phyloP scores from a whole-genome alignment of 345 rosid species.

The Boechera retrofracta region DNA sequence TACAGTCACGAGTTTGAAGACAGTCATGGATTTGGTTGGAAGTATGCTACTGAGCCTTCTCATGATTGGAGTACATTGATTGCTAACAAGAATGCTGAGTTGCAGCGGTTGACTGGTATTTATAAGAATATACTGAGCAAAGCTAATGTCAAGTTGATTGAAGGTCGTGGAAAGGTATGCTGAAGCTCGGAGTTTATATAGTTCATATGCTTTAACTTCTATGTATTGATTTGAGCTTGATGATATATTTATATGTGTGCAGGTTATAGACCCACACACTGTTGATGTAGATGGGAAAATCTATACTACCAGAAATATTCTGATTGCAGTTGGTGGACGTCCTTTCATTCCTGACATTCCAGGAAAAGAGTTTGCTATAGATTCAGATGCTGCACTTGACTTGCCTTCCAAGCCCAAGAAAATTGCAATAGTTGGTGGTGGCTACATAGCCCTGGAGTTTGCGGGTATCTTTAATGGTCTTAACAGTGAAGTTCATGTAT shows the following conservation, averaged over 20 bases:
- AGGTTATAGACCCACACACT: conserved; percentile 89
- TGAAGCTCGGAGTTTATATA: conserved; percentile 3
- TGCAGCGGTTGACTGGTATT: conserved; percentile 86
- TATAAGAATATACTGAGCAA: conserved; percentile 77
- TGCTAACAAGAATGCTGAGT: conserved; percentile 91
- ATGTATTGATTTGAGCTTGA: conserved; percentile 30
- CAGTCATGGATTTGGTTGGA: conserved; percentile 94
- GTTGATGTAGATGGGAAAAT: conserved; percentile 86
- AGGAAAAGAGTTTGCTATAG: conserved; percentile 81
- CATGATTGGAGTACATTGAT: conserved; percentile 96
- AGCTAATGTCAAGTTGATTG: conserved; percentile 73
- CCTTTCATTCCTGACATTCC: conserved; percentile 93
- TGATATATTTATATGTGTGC: conserved; percentile 13
- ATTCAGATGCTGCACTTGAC: conserved; percentile 98
- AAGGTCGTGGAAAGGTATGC: conserved; percentile 96
- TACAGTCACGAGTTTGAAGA: conserved; percentile 91
- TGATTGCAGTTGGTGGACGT: conserved; percentile 89
- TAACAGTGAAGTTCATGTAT: conserved; percentile 84
- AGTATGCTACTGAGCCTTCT: conserved; percentile 70
- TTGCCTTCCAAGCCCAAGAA: conserved; percentile 82
- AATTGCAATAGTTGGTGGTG: conserved; percentile 91
- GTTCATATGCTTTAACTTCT: background rate
- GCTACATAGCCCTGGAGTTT: conserved; percentile 88
- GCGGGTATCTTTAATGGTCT: conserved; percentile 91
- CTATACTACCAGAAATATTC: conserved; percentile 71